Percentiles rank a stretch among this genome's conserved stretches.
Evolutionary conservation across 768 basidiomycete genomes (phyloP).

Genomic region (Suillus luteus): DNA sequence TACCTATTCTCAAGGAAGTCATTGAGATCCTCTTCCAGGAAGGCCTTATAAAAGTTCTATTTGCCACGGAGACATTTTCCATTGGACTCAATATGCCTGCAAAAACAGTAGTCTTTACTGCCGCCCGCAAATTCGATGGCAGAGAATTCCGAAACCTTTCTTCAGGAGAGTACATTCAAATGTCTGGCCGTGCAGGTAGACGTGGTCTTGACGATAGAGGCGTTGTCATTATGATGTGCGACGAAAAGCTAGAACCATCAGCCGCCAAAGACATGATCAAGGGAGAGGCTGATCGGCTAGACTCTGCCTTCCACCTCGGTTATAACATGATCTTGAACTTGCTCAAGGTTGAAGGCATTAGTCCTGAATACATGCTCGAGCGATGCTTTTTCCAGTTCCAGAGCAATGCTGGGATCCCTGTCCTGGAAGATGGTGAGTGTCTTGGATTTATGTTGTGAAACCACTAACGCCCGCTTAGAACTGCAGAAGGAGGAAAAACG

Average conservation of each 20-base stretch:
- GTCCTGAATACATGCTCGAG: conserved; percentile 97
- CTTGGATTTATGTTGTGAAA: neutral
- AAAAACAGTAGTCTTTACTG: conserved; percentile 98
- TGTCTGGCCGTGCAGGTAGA: conserved; percentile 98
- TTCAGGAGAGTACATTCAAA: conserved; percentile 97
- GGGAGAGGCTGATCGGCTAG: conserved; percentile 93
- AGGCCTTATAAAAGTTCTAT: conserved; percentile 95
- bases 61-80: conserved; percentile 98
- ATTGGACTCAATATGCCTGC: conserved; percentile 99
- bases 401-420: conserved; percentile 87
- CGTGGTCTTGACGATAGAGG: conserved; percentile 98
- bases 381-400: conserved; percentile 99
- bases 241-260: conserved; percentile 93
- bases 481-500: conserved; percentile 70
- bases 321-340: conserved; percentile 99
- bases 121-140: conserved; percentile 95
- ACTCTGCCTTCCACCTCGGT: conserved; percentile 97
- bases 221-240: conserved; percentile 99
- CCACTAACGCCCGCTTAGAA: conserved; percentile 49
- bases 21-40: conserved; percentile 99
- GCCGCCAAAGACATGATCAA: conserved; percentile 97
- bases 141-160: conserved; percentile 91
- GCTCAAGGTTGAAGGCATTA: conserved; percentile 98
- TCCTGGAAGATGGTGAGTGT: conserved; percentile 74
- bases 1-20: conserved; percentile 97